Conservation (phyloP, 257 asterid genomes). For the Solanum lignicaule region DNA sequence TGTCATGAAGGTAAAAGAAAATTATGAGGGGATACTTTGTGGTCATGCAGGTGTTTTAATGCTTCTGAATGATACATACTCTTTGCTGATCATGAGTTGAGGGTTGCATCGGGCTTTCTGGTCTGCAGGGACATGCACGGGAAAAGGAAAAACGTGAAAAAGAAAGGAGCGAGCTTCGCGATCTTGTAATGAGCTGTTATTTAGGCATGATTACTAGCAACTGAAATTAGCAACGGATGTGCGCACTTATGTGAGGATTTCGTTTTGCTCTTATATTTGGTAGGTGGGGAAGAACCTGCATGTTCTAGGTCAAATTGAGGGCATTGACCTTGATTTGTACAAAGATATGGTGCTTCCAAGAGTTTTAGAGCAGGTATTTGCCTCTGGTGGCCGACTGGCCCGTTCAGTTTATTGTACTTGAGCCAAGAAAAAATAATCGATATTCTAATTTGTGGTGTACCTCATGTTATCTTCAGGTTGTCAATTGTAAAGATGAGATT, state of each 20-base stretch:
- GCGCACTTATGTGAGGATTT: slow-evolving; percentile 16
- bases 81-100: slow-evolving; percentile 33
- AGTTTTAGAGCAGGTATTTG: slow-evolving; percentile 83
- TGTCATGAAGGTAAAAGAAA: slow-evolving; percentile 25
- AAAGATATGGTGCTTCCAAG: slow-evolving; percentile 90
- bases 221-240: slow-evolving; percentile 5
- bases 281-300: slow-evolving; percentile 99
- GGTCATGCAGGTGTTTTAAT: slow-evolving; percentile 24
- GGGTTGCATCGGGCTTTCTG: slow-evolving; percentile 30
- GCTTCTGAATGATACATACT: slow-evolving; percentile 20
- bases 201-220: not conserved
- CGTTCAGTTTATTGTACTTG: not conserved
- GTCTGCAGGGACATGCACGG: slow-evolving; percentile 88
- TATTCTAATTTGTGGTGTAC: not conserved
- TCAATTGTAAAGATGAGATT: slow-evolving; percentile 95
- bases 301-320: slow-evolving; percentile 98
- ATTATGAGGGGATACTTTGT: slow-evolving; percentile 25
- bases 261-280: slow-evolving; percentile 13
- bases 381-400: slow-evolving; percentile 6
- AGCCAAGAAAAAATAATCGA: not conserved
- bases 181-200: slow-evolving; percentile 53
- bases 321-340: slow-evolving; percentile 94
- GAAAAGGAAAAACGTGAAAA: slow-evolving; percentile 95
- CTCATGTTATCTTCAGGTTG: slow-evolving; percentile 45
- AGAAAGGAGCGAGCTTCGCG: slow-evolving; percentile 99